Conservation (phyloP, 73 alveolate genomes). For the Uronychia setigera region DNA sequence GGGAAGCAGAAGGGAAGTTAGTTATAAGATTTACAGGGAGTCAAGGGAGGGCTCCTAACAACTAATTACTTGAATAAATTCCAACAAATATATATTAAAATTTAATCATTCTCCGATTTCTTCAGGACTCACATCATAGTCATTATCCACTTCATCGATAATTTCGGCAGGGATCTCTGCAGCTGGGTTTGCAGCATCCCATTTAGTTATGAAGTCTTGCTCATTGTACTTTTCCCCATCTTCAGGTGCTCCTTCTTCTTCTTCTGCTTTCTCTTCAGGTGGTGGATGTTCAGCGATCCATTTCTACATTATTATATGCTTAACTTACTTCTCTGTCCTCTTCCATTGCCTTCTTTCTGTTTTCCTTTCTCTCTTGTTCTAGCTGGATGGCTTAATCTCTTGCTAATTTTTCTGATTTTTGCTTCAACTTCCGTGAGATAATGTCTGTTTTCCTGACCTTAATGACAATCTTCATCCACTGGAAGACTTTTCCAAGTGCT, state of each 20-base stretch:
- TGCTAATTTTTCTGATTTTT: slow-evolving; percentile 7
- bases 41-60: no score
- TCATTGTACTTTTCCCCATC: slow-evolving; percentile 57
- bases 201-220: slow-evolving; percentile 64
- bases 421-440: slow-evolving; percentile 32
- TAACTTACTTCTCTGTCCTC: slow-evolving; percentile 37
- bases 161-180: slow-evolving; percentile 73
- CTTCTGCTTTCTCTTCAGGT: slow-evolving; percentile 16
- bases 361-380: slow-evolving; percentile 21
- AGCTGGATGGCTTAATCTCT: not conserved
- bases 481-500: slow-evolving; percentile 33
- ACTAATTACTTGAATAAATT: no score
- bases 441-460: slow-evolving; percentile 63
- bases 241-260: slow-evolving; percentile 21
- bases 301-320: slow-evolving; percentile 11
- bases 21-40: no score
- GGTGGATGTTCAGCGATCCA: slow-evolving; percentile 43
- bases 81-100: no score
- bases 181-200: slow-evolving; percentile 76
- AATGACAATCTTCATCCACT: slow-evolving; percentile 46
- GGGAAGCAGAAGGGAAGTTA: no score
- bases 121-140: slow-evolving; percentile 58
- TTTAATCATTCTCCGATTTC: slow-evolving; percentile 33
- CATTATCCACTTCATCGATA: slow-evolving; percentile 68
- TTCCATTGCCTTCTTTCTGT: slow-evolving; percentile 18